A percentile compares a stretch with the other conserved stretches of the same genome.
Conservation (phyloP, 1,284 basidiomycete species). For the Cystobasidium pallidum region DNA sequence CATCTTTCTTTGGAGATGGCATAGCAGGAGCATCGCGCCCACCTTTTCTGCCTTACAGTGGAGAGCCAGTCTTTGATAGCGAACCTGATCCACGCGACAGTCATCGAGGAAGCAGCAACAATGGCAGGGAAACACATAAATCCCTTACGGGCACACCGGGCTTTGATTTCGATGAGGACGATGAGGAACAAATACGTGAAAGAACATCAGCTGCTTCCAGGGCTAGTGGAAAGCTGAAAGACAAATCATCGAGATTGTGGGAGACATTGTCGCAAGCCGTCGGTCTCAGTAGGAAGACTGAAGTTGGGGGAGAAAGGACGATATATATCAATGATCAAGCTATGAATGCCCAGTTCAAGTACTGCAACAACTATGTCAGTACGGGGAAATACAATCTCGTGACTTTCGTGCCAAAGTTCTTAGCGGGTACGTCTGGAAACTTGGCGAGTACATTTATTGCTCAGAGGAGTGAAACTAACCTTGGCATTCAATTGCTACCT, state of each 20-base stretch:
- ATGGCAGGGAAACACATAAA: slow-evolving; percentile 19
- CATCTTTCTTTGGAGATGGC: slow-evolving; percentile 34
- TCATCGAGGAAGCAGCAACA: slow-evolving; percentile 11
- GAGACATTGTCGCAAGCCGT: slow-evolving; percentile 12
- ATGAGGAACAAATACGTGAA: slow-evolving; percentile 42
- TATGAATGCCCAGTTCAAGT: slow-evolving; percentile 46
- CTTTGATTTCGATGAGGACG: slow-evolving; percentile 43
- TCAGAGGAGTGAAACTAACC: too few relatives aligned
- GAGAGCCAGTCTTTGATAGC: slow-evolving; percentile 27
- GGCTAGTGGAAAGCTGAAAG: slow-evolving; percentile 37
- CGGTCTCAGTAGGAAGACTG: slow-evolving; percentile 24
- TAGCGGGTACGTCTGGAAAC: slow-evolving; percentile 67
- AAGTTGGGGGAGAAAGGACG: slow-evolving; percentile 47
- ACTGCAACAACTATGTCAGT: slow-evolving; percentile 75
- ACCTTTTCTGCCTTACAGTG: slow-evolving; percentile 25
- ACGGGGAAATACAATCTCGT: slow-evolving; percentile 93
- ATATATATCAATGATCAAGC: slow-evolving; percentile 49
- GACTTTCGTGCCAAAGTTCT: slow-evolving; percentile 91
- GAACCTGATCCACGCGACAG: slow-evolving; percentile 13
- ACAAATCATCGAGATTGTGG: slow-evolving; percentile 20
- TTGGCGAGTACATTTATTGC: too few relatives aligned
- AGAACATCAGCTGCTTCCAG: slow-evolving; percentile 24
- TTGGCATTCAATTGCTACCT: too few relatives aligned
- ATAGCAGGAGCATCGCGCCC: slow-evolving; percentile 4
- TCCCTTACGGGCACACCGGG: slow-evolving; percentile 42